Conservation (phyloP, 2,329 filamentous ascomycete species). For the Cladosporium sp. region DNA sequence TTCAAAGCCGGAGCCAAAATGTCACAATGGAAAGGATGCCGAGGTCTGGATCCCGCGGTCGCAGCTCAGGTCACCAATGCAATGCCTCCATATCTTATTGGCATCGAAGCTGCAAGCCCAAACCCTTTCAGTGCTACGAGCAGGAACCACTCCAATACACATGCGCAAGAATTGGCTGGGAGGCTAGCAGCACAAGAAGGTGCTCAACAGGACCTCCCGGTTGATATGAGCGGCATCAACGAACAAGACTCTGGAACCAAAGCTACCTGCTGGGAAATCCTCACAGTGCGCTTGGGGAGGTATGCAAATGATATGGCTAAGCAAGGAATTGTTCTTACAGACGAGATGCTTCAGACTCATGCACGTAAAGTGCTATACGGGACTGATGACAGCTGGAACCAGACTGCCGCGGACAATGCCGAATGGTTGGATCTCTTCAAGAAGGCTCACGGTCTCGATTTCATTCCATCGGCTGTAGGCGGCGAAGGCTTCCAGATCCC, state of each 20-base stretch:
- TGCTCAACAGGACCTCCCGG: not conserved
- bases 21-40: constrained; percentile 57
- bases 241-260: constrained; percentile 20
- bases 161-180: constrained; percentile 22
- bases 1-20: constrained; percentile 56
- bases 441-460: constrained; percentile 48
- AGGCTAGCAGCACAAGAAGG: constrained; percentile 15
- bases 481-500: constrained; percentile 35
- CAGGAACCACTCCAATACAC: constrained; percentile 24
- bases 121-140: constrained; percentile 50
- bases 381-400: constrained; percentile 49
- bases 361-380: constrained; percentile 51
- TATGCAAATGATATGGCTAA: constrained; percentile 44
- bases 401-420: constrained; percentile 42
- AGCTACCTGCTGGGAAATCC: constrained; percentile 51
- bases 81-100: constrained; percentile 55
- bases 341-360: constrained; percentile 51
- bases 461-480: constrained; percentile 35
- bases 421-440: constrained; percentile 54
- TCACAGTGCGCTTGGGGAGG: constrained; percentile 48
- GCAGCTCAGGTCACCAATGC: constrained; percentile 52
- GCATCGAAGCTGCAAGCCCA: constrained; percentile 47
- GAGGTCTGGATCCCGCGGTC: constrained; percentile 52
- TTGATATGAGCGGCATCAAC: not conserved
- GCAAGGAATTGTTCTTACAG: constrained; percentile 45